Evolutionary conservation across 2,329 filamentous ascomycete species (phyloP).

Genomic region (Scedosporium apiospermum): DNA sequence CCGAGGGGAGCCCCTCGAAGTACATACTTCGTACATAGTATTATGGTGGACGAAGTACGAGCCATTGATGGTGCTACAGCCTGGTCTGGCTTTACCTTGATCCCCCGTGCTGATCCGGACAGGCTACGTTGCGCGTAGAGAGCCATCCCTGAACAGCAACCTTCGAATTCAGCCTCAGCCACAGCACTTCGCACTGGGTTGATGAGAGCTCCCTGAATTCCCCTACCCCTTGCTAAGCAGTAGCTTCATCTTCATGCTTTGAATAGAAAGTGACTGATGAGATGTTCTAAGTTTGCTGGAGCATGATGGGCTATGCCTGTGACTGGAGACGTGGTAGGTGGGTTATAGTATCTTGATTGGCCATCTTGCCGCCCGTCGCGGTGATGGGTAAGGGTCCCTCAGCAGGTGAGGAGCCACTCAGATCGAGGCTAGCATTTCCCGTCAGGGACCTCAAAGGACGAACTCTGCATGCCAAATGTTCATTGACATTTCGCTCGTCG

Average conservation of each 20-base stretch:
- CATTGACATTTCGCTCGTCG: neutral
- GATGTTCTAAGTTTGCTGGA: neutral
- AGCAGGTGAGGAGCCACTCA: neutral
- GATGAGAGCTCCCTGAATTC: no score
- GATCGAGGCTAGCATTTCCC: neutral
- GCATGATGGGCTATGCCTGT: neutral
- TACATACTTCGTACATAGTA: no score
- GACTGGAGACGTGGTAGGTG: neutral
- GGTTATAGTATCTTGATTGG: slow-evolving; percentile 13
- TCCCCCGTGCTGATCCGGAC: neutral
- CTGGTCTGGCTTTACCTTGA: neutral
- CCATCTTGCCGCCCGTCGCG: slow-evolving; percentile 22
- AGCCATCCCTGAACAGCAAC: neutral
- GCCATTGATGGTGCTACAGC: neutral
- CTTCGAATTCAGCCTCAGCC: neutral
- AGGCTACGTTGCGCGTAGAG: neutral
- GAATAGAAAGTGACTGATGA: neutral
- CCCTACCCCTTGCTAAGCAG: no score
- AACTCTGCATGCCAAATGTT: neutral
- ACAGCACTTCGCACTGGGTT: no score
- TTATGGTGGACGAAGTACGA: no score
- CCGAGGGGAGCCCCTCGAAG: no score
- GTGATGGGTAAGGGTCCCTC: slow-evolving; percentile 13
- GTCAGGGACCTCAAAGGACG: neutral
- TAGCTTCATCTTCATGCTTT: no score